phyloP scores from a whole-genome alignment of 192 early-diverging fungal genomes.

The Funneliformis geosporum region DNA sequence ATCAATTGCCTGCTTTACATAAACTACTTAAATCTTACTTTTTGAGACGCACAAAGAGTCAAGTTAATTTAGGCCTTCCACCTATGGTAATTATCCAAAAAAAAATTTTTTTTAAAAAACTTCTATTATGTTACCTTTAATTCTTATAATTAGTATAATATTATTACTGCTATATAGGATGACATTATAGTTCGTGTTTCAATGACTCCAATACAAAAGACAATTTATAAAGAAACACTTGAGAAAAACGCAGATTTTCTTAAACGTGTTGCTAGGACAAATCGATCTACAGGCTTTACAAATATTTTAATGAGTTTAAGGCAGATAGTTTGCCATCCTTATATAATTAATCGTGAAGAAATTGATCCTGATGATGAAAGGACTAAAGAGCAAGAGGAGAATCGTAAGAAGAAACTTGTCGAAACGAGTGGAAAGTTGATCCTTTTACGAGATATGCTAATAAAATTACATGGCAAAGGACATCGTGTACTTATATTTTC shows the following conservation, averaged over 20 bases:
- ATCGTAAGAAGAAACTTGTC: conserved; percentile 57
- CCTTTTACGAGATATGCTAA: conserved; percentile 67
- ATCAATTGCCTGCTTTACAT: conserved; percentile 68
- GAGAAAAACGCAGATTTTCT: conserved; percentile 54
- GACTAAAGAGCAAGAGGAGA: conserved; percentile 37
- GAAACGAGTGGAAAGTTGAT: conserved; percentile 66
- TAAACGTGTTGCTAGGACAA: conserved; percentile 45
- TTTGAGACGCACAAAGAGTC: conserved; percentile 68
- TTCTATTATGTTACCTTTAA: background rate
- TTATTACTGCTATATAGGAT: conserved; percentile 36
- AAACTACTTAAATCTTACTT: conserved; percentile 68
- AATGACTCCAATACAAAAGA: conserved; percentile 68
- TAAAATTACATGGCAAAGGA: conserved; percentile 57
- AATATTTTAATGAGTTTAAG: conserved; percentile 70
- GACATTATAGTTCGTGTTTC: conserved; percentile 72
- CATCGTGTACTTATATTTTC: conserved; percentile 81
- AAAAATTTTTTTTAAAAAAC: conserved; percentile 3
- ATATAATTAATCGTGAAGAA: conserved; percentile 61
- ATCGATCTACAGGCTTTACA: conserved; percentile 34
- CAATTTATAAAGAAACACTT: conserved; percentile 68
- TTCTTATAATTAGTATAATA: background rate
- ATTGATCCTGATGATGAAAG: conserved; percentile 29
- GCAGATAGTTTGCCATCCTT: conserved; percentile 74
- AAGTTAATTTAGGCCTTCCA: conserved; percentile 59
- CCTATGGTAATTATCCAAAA: conserved; percentile 47